Evolutionary conservation across 352 stramenopile species (phyloP).

Genomic region (Globisporangium paroecandrum): DNA sequence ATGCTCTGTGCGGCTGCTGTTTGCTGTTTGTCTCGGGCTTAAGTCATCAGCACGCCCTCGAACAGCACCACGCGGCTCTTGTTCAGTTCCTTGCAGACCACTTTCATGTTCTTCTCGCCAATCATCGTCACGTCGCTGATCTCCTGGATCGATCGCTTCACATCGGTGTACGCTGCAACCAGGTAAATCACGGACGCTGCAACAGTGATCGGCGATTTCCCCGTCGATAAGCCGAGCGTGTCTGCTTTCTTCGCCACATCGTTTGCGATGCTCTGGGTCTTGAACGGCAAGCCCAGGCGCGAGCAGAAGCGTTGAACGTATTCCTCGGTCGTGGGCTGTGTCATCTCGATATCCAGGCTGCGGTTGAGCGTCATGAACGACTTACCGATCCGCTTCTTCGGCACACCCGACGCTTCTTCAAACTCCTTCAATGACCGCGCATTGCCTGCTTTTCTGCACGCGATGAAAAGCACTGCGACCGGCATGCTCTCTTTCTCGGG

Average conservation of each 20-base stretch:
- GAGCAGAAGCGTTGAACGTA: constrained; percentile 80
- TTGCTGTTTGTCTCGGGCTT: constrained; percentile 10
- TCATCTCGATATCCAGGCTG: constrained; percentile 57
- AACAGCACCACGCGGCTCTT: constrained; percentile 79
- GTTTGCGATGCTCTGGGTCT: constrained; percentile 76
- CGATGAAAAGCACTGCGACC: constrained; percentile 68
- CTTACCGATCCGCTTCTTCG: constrained; percentile 78
- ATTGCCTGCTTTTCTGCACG: constrained; percentile 63
- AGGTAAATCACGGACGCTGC: constrained; percentile 79
- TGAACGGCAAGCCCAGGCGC: constrained; percentile 61
- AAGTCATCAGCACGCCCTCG: constrained; percentile 64
- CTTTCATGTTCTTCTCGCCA: constrained; percentile 79
- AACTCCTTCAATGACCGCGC: constrained; percentile 75
- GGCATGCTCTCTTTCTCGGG: constrained; percentile 66
- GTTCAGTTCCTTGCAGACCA: constrained; percentile 84
- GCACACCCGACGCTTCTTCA: constrained; percentile 63
- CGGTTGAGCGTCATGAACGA: constrained; percentile 68
- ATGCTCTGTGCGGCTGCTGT: background rate
- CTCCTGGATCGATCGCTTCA: constrained; percentile 76
- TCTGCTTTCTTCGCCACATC: constrained; percentile 74
- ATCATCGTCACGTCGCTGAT: constrained; percentile 83
- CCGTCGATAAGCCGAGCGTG: constrained; percentile 55
- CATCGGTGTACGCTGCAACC: constrained; percentile 77
- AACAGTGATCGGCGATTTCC: constrained; percentile 68
- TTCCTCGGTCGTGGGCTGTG: constrained; percentile 64